A percentile compares a stretch with the other conserved stretches of the same genome.
Conservation (phyloP, 148 eudicot species). For the Chenopodium formosanum region DNA sequence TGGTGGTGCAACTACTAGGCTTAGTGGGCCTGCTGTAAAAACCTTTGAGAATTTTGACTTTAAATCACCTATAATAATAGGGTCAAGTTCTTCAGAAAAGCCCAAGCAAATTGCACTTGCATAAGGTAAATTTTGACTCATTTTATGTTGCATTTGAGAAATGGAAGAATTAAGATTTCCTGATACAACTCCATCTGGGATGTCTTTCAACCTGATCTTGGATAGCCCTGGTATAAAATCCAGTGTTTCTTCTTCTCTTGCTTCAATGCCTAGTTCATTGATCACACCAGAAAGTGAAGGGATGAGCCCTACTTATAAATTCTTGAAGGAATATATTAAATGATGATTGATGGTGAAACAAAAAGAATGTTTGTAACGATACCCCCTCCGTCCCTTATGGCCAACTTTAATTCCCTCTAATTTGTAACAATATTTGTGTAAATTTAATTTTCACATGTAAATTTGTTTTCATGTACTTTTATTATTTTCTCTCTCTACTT, state of each 20-base stretch:
- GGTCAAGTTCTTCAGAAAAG: slow-evolving; percentile 49
- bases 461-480: too few species aligned
- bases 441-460: too few species aligned
- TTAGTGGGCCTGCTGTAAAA: slow-evolving; percentile 42
- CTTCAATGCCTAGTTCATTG: slow-evolving; percentile 21
- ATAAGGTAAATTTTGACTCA: slow-evolving; percentile 30
- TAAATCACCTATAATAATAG: slow-evolving; percentile 29
- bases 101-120: slow-evolving; percentile 41
- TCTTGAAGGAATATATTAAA: too few species aligned
- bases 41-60: slow-evolving; percentile 35
- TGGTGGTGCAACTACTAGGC: slow-evolving; percentile 11
- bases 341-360: too few species aligned
- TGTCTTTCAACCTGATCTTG: slow-evolving; percentile 27
- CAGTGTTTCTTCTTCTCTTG: slow-evolving; percentile 24
- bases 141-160: slow-evolving; percentile 33
- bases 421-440: too few species aligned
- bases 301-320: too few species aligned
- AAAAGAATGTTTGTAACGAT: too few species aligned
- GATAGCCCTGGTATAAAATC: slow-evolving; percentile 46
- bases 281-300: background rate
- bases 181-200: slow-evolving; percentile 34
- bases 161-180: slow-evolving; percentile 35
- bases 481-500: too few species aligned
- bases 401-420: too few species aligned
- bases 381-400: too few species aligned